Base-by-base conservation (phyloP, 1,284 basidiomycete species). In the Trichosporon sp. region DNA sequence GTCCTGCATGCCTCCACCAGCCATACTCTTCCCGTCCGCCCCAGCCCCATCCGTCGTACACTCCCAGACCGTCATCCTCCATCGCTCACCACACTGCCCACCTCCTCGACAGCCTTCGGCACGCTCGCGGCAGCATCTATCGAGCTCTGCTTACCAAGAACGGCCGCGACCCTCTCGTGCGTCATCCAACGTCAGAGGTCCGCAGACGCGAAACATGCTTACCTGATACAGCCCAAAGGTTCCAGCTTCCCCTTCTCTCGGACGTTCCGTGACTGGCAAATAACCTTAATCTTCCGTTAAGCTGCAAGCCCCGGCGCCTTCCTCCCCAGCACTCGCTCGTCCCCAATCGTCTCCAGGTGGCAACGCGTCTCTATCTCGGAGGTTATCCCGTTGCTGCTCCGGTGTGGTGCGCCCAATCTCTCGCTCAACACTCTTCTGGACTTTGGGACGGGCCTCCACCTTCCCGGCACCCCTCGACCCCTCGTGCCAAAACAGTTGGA, bases 131-230 rank as follows among this genome's bases (percentile, higher is more conserved):
- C 47, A 9, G 7, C 11, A 2, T 8, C 47, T 18, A 25, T 51
- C 47, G 11, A 12, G 9, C 47, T 8, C 6, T 21, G 18, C 47
- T 51, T 25, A n/a, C 21, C 2, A 12, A 23, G n/a, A 25, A 3
- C 21, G 6, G 23, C 21, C 8, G 23, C 2, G 6, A 23, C 21
- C 8, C 21, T 51, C 11, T 51, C 11, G 47, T 51, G 47, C 47
- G 47, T 51, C 47, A 51, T 51, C 38, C 47, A 51, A 11, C 21
- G 47, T 25, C 47, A 23, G 27, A 18, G 9, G 7, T 8, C 56
- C 56, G 21, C 56, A 32, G 27, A 32, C 56, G 7, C 56, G 56
- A 60, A 60, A 60, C 56, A 60, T 60, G 56, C 56, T 60, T 60
- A 60, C 56, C 53, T 58, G 53, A 58, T 31, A 58, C 53, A 51